These are phyloP conservation scores for Nyctanthes arbortristis DNA, from an alignment of 257 asterid genomes.

Conservation along the genomic window DNA sequence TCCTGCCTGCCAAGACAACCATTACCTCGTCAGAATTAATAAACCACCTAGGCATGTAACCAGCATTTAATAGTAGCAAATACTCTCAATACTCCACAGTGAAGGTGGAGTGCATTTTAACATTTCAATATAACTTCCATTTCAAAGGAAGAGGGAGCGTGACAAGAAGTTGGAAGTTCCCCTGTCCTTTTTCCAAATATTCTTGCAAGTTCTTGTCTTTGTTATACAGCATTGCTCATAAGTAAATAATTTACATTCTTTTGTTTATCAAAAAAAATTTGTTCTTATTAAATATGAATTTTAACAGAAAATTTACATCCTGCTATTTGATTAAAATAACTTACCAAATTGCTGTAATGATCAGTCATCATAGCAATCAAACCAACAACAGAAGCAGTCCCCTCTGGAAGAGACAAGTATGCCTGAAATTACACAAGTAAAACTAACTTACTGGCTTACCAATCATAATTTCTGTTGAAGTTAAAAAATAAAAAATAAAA, in stretches of 20 bases:
- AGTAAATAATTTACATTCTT: not conserved
- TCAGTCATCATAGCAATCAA: conserved; percentile 97
- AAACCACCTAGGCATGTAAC: not conserved
- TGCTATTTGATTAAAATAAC: conserved; percentile 26
- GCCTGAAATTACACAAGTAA: conserved; percentile 60
- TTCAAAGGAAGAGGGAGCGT: conserved; percentile 1
- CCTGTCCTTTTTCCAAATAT: not conserved
- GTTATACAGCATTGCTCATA: not conserved
- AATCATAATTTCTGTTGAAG: conserved; percentile 6
- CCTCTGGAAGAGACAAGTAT: conserved; percentile 94
- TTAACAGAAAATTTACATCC: conserved; percentile 16
- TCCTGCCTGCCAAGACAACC: conserved; percentile 61
- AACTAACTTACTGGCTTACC: conserved; percentile 13
- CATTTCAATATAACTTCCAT: conserved; percentile 11
- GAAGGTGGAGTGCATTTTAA: conserved; percentile 10
- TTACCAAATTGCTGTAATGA: conserved; percentile 90
- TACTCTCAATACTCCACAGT: not conserved
- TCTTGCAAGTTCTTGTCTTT: not conserved
- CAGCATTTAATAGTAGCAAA: conserved; percentile 7
- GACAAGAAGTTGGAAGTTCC: not conserved
- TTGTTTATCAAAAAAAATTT: not conserved
- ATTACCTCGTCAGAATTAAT: conserved; percentile 30
- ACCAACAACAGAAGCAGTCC: conserved; percentile 91
- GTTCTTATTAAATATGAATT: conserved; percentile 1
- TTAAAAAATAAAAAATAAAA: too few species aligned